A percentile compares a stretch with the other conserved stretches of the same genome.
Evolutionary conservation across 768 basidiomycete genomes (phyloP).

Genomic region (Vararia minispora): DNA sequence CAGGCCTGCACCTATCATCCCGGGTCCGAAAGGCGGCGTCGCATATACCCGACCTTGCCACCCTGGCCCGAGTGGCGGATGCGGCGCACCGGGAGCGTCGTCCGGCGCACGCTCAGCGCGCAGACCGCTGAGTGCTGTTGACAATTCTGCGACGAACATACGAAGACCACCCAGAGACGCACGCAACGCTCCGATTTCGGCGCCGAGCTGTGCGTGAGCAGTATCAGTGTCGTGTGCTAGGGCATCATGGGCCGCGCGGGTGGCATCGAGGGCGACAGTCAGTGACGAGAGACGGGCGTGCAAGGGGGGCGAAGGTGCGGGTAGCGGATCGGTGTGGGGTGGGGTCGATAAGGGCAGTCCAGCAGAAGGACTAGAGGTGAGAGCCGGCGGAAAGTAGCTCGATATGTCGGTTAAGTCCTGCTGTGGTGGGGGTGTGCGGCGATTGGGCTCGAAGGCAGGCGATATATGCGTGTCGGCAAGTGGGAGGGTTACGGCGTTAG

Average conservation of each 20-base stretch:
- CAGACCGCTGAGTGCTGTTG: too few relatives aligned
- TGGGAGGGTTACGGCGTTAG: background rate
- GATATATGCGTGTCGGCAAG: background rate
- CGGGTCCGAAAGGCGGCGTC: too few relatives aligned
- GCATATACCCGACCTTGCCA: too few relatives aligned
- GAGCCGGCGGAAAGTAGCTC: constrained; percentile 10
- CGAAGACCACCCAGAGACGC: constrained; percentile 11
- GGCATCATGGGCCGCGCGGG: constrained; percentile 8
- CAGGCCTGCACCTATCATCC: too few relatives aligned
- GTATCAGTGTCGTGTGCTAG: constrained; percentile 9
- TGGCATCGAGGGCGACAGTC: constrained; percentile 7
- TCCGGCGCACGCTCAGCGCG: too few relatives aligned
- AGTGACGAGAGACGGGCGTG: background rate
- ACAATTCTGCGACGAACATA: too few relatives aligned
- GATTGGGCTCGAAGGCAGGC: background rate
- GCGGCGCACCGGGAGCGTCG: too few relatives aligned
- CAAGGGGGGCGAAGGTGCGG: background rate
- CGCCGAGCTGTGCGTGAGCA: constrained; percentile 8
- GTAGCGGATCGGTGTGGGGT: background rate
- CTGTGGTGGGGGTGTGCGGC: background rate
- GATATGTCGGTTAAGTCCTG: too few relatives aligned
- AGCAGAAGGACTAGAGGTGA: background rate
- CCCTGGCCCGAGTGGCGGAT: too few relatives aligned
- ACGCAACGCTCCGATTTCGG: constrained; percentile 12
- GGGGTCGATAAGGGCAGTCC: background rate